Percentiles rank a stretch among this genome's conserved stretches.
These are phyloP conservation scores for Ophiocordyceps robertsii DNA, from an alignment of 2,329 filamentous ascomycete species.

Conservation along the genomic window DNA sequence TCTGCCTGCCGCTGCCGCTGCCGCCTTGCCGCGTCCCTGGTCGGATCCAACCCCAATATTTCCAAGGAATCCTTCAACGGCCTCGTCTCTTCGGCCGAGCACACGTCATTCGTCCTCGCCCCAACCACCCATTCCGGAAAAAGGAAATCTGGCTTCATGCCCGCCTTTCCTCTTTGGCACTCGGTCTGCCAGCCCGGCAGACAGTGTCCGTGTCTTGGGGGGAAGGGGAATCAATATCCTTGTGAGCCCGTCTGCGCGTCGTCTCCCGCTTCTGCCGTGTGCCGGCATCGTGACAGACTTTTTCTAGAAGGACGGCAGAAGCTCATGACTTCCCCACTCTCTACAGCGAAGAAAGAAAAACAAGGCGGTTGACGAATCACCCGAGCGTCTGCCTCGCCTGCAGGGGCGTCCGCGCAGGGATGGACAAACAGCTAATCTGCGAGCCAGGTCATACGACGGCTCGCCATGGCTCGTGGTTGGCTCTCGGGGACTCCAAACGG, in stretches of 20 bases:
- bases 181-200: background rate
- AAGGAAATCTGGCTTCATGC: background rate
- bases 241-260: background rate
- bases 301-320: conserved; percentile 20
- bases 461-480: conserved; percentile 5
- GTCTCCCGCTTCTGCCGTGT: background rate
- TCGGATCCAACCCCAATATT: background rate
- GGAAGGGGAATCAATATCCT: background rate
- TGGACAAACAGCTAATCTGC: conserved; percentile 2
- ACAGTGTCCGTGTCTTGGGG: background rate
- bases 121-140: too few species aligned
- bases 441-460: conserved; percentile 5
- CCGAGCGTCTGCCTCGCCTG: background rate
- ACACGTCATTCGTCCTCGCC: too few species aligned
- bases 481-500: conserved; percentile 6
- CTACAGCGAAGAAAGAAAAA: background rate
- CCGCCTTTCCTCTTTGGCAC: background rate
- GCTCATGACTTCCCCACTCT: conserved; percentile 1
- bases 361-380: background rate
- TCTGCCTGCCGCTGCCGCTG: background rate
- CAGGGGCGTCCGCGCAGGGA: conserved; percentile 2
- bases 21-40: background rate
- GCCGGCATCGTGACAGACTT: background rate
- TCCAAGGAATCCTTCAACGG: background rate
- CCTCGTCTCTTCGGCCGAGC: background rate